Evolutionary conservation across 306 rosid genomes (phyloP).

Genomic region (Cyamopsis tetragonoloba): DNA sequence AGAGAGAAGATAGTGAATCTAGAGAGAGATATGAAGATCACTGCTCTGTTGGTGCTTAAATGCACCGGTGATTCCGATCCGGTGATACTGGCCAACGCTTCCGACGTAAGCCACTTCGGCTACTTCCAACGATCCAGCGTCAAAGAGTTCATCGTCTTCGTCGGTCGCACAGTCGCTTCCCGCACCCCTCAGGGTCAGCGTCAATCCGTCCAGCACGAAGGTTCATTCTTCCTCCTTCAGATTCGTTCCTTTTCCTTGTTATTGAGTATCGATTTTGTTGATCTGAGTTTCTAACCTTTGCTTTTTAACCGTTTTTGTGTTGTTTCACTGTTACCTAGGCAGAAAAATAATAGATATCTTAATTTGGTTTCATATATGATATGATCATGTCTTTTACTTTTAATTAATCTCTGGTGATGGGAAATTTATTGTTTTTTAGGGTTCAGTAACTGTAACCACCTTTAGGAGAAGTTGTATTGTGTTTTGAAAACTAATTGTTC

Average conservation of each 20-base stretch:
- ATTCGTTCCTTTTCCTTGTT: no score
- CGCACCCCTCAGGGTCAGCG: slow-evolving; percentile 88
- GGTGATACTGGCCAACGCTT: slow-evolving; percentile 60
- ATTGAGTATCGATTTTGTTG: neutral
- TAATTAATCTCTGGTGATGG: no score
- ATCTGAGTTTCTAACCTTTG: no score
- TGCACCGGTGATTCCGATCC: slow-evolving; percentile 90
- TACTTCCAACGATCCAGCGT: slow-evolving; percentile 92
- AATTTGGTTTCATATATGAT: no score
- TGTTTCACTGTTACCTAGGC: no score
- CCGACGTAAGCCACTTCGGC: slow-evolving; percentile 77
- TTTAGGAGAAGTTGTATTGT: no score
- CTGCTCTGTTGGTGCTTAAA: slow-evolving; percentile 79
- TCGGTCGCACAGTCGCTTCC: slow-evolving; percentile 91
- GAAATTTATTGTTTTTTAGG: neutral
- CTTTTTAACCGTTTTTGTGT: no score
- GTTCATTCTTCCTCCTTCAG: no score
- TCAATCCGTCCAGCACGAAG: slow-evolving; percentile 99
- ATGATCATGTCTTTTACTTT: no score
- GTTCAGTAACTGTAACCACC: no score
- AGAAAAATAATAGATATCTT: no score
- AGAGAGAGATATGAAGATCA: slow-evolving; percentile 71
- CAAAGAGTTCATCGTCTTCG: slow-evolving; percentile 83
- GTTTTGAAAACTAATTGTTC: neutral
- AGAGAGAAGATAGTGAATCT: neutral